These are phyloP conservation scores for Chaetomium sp. DNA, from an alignment of 2,329 filamentous ascomycete genomes.

Conservation along the genomic window DNA sequence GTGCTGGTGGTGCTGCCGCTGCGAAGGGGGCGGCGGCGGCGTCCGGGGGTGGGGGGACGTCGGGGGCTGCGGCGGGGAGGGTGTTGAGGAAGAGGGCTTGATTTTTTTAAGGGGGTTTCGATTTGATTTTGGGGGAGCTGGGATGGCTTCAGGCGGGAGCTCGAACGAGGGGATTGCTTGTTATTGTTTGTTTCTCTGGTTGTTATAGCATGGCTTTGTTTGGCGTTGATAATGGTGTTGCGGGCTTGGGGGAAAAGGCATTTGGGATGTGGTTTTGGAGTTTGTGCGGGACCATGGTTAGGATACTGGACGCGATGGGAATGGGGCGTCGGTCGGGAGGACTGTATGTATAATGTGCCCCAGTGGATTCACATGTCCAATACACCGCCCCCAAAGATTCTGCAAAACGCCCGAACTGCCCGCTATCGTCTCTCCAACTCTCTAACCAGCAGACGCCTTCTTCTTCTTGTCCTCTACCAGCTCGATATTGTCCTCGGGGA, in stretches of 20 bases:
- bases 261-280: background rate
- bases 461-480: slow-evolving; percentile 95
- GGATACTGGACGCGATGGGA: background rate
- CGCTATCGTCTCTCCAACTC: background rate
- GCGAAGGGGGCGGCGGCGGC: slow-evolving; percentile 38
- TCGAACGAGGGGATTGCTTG: background rate
- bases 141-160: too few relatives aligned
- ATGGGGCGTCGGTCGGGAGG: background rate
- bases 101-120: background rate
- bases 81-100: slow-evolving; percentile 56
- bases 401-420: background rate
- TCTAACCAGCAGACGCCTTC: slow-evolving; percentile 59
- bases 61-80: slow-evolving; percentile 46
- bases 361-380: slow-evolving; percentile 8
- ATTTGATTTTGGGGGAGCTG: too few relatives aligned
- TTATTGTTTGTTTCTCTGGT: background rate
- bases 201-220: background rate
- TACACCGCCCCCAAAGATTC: background rate
- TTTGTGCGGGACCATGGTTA: background rate
- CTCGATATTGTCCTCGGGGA: slow-evolving; percentile 95
- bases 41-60: slow-evolving; percentile 42
- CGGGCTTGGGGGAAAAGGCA: background rate
- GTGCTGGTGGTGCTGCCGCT: background rate
- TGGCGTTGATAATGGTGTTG: background rate
- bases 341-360: slow-evolving; percentile 5